These are phyloP conservation scores for Albizia julibrissin DNA, from an alignment of 306 rosid species.

Conservation along the genomic window DNA sequence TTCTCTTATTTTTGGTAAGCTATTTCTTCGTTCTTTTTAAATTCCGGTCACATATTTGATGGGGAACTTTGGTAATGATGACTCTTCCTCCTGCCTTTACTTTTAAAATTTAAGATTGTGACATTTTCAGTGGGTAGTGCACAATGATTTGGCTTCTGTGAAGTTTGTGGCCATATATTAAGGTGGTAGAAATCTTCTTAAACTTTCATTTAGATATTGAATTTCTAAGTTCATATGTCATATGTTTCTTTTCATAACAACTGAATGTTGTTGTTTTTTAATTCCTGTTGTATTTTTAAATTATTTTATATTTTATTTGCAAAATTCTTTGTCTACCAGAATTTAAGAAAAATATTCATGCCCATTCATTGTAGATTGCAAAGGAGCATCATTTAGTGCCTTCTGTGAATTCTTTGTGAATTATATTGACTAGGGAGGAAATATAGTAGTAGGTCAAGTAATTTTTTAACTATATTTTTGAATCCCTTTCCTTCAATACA, in stretches of 20 bases:
- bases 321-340: neutral
- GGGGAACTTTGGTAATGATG: conserved; percentile 32
- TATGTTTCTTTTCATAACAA: neutral
- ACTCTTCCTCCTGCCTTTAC: conserved; percentile 34
- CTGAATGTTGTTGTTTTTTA: neutral
- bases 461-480: conserved; percentile 5
- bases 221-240: conserved; percentile 31
- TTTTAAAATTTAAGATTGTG: conserved; percentile 33
- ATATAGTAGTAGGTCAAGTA: neutral
- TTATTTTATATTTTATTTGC: neutral
- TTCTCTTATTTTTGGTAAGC: conserved; percentile 28
- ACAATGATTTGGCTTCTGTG: conserved; percentile 30
- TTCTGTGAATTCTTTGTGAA: neutral
- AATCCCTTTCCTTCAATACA: neutral
- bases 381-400: neutral
- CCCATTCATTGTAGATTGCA: neutral
- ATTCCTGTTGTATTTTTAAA: conserved; percentile 2
- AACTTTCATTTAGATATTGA: conserved; percentile 29
- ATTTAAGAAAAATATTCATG: neutral
- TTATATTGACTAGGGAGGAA: neutral
- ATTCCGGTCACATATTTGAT: conserved; percentile 26
- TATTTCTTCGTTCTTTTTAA: conserved; percentile 32
- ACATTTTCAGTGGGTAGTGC: conserved; percentile 36
- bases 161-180: conserved; percentile 35
- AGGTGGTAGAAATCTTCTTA: conserved; percentile 29